Evolutionary conservation across 169 alveolate genomes (phyloP).

Genomic region (Theileria parva): DNA sequence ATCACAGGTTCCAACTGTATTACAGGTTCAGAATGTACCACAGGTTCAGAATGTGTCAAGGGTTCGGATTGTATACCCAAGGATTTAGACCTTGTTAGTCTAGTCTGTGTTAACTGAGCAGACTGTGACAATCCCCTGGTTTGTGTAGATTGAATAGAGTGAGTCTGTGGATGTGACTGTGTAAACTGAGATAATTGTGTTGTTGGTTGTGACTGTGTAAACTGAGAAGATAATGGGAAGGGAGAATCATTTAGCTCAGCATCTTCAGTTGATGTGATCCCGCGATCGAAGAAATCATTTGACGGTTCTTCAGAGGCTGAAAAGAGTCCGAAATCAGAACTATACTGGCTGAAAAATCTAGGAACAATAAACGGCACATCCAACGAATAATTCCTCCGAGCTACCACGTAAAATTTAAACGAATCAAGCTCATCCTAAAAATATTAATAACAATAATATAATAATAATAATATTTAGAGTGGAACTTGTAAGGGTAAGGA

Average conservation of each 20-base stretch:
- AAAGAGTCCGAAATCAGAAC: slow-evolving; percentile 13
- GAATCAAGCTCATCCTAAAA: slow-evolving; percentile 33
- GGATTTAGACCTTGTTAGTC: too few species aligned
- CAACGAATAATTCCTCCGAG: slow-evolving; percentile 38
- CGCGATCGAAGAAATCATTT: slow-evolving; percentile 49
- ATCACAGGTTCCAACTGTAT: too few species aligned
- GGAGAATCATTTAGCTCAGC: slow-evolving; percentile 5
- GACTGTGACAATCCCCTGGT: too few species aligned
- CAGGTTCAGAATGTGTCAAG: neutral
- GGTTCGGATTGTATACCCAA: neutral
- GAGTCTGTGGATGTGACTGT: too few species aligned
- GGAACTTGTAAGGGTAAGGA: neutral
- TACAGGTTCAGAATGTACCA: too few species aligned
- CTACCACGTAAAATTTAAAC: slow-evolving; percentile 52
- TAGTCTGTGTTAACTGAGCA: too few species aligned
- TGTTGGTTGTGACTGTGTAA: too few species aligned
- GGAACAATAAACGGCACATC: slow-evolving; percentile 42
- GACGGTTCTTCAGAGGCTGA: neutral
- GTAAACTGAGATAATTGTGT: too few species aligned
- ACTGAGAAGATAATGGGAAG: neutral
- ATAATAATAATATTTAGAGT: neutral
- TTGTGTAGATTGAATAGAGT: too few species aligned
- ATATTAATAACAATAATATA: neutral
- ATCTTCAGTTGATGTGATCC: slow-evolving; percentile 57
- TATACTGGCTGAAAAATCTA: slow-evolving; percentile 22